These are phyloP conservation scores for Zanthoxylum bungeanum DNA, from an alignment of 345 rosid genomes.

Conservation along the genomic window DNA sequence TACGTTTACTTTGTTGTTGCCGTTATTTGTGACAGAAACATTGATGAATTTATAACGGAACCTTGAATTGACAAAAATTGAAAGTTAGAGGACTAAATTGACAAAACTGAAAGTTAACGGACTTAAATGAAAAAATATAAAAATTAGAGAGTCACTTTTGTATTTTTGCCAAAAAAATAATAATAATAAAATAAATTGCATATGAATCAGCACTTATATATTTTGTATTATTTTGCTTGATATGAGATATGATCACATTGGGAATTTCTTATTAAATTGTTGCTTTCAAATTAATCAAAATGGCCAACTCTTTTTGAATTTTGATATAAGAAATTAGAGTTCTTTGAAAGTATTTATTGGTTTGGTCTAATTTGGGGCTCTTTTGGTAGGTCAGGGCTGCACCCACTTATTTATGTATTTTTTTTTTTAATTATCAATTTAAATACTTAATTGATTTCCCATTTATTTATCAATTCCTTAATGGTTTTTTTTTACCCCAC, in stretches of 20 bases:
- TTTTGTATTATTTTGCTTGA: not conserved
- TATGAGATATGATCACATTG: not conserved
- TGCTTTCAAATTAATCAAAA: not conserved
- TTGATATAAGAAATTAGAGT: not conserved
- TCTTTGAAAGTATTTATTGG: not conserved
- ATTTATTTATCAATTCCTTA: not conserved
- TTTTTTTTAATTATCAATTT: no score
- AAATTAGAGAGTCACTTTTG: no score
- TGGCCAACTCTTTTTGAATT: not conserved
- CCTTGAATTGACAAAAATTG: no score
- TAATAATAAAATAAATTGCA: not conserved
- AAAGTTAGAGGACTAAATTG: no score
- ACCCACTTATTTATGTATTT: no score
- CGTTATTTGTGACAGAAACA: no score
- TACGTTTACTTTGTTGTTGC: no score
- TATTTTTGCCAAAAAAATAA: no score
- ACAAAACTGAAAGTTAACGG: no score
- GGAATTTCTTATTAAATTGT: not conserved
- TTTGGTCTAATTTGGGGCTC: not conserved
- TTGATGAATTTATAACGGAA: no score
- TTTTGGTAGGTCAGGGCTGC: conserved; percentile 13
- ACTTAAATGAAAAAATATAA: no score
- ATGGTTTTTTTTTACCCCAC: conserved; percentile 3
- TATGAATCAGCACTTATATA: not conserved
- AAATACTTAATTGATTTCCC: no score